Evolutionary conservation across 805 yeast species (phyloP), one percentile per base, ranked within the genome.

Genomic region (Naumovozyma castellii): DNA sequence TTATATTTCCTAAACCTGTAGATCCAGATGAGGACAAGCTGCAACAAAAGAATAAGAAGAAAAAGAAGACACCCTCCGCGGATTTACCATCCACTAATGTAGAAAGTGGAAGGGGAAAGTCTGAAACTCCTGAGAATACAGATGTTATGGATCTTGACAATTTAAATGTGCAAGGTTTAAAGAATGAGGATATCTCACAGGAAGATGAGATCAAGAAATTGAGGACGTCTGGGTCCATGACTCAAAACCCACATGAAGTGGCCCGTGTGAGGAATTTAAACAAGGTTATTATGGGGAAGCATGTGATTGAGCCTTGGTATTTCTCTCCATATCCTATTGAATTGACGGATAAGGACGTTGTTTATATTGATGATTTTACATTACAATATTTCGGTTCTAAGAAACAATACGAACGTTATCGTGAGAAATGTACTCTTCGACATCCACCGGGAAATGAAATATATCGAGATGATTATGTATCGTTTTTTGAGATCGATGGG

Each of bases 371-470:
- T 63, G 97, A 88, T 62, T 92, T 84, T 58, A 79, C 96, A 2
- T 62, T 92, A 43, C 78, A 84, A 43, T 92, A 85, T 62, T 92
- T 85, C 64, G 92, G 94, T 3, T 84, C 95, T 0, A 69, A 72
- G 45, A 85, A 84, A 54, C 97, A 88, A 62, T 92, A 90, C 64
- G 94, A 92, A 64, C 69, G 99, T 46, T 92, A 86, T 65, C 71
- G 97, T 54, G 61, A 76, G 19, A 92, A 92, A 57, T 84, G 94
- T 58, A 80, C 94, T 1, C 69, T 92, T 64, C 78, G 81, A 57
- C 97, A 90, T 55, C 99, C 99, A 1, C 99, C 99, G 0, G 99
- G 99, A 0, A 92, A 92, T 64, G 98, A 92, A 56, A 88, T 92
- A 17, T 92, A 92, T 61, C 69, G 98, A 37, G 97, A 92, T 60